phyloP scores from a whole-genome alignment of 148 eudicot genomes.

The Rhododendron kiyosumense region DNA sequence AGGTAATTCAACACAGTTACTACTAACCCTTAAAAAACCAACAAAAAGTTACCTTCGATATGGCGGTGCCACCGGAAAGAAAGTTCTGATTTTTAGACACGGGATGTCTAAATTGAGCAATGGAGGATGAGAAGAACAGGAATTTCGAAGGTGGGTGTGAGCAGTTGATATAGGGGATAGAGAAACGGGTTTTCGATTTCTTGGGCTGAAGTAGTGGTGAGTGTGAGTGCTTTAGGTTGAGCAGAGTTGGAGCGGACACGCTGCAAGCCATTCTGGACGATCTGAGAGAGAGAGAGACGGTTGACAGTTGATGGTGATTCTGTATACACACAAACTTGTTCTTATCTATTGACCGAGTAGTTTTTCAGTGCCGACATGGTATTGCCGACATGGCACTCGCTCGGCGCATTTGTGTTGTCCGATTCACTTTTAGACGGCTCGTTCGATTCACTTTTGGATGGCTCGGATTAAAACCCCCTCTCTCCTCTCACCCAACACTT shows the following conservation, averaged over 20 bases:
- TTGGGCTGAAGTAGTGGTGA: conserved; percentile 16
- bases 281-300: conserved; percentile 5
- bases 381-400: too few relatives aligned
- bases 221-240: conserved; percentile 18
- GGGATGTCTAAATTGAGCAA: background rate
- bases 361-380: too few relatives aligned
- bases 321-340: background rate
- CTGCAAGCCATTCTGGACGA: conserved; percentile 32
- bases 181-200: conserved; percentile 18
- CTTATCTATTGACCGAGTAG: conserved; percentile 16
- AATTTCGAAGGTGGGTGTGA: conserved; percentile 19
- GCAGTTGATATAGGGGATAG: conserved; percentile 11
- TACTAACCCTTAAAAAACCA: background rate
- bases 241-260: conserved; percentile 18
- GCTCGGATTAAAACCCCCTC: too few relatives aligned
- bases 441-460: too few relatives aligned
- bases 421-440: too few relatives aligned
- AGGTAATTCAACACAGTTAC: background rate
- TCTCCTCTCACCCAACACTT: too few relatives aligned
- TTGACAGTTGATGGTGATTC: conserved; percentile 2
- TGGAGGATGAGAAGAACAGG: conserved; percentile 1
- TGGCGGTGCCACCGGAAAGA: background rate
- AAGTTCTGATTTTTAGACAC: conserved; percentile 11
- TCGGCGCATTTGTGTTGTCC: too few relatives aligned
- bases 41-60: conserved; percentile 19